Evolutionary conservation across 2,329 filamentous ascomycete species (phyloP).

Genomic region (Diaporthe nobilis): DNA sequence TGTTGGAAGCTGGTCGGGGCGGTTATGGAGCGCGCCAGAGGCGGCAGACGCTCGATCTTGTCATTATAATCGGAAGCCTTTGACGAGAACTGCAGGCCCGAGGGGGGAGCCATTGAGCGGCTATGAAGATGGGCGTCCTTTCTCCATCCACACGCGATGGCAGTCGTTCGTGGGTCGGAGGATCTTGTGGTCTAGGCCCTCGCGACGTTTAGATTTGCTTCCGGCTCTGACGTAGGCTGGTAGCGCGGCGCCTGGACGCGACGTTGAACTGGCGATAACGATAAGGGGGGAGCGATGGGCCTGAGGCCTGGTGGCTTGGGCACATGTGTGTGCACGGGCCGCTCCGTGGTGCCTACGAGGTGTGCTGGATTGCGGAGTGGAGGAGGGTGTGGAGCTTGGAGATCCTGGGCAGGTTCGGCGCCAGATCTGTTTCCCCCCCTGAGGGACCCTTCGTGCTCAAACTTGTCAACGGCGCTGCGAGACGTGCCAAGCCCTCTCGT

Average conservation of each 20-base stretch:
- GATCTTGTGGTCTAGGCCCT: not conserved
- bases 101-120: slow-evolving; percentile 49
- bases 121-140: slow-evolving; percentile 31
- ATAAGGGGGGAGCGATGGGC: slow-evolving; percentile 16
- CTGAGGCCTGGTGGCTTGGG: not conserved
- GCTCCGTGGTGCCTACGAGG: not conserved
- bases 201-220: not conserved
- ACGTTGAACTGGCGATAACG: slow-evolving; percentile 21
- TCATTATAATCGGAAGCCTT: slow-evolving; percentile 47
- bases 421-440: slow-evolving; percentile 29
- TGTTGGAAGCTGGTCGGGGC: slow-evolving; percentile 51
- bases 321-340: slow-evolving; percentile 1
- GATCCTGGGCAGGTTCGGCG: slow-evolving; percentile 7
- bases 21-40: slow-evolving; percentile 58
- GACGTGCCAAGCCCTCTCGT: slow-evolving; percentile 28
- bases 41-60: slow-evolving; percentile 44
- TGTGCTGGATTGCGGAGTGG: not conserved
- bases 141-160: slow-evolving; percentile 34
- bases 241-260: slow-evolving; percentile 15
- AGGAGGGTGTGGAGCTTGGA: slow-evolving; percentile 6
- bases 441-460: slow-evolving; percentile 19
- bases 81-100: slow-evolving; percentile 49
- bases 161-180: not conserved
- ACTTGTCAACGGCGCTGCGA: slow-evolving; percentile 14
- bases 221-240: slow-evolving; percentile 21